A percentile compares a stretch with the other conserved stretches of the same genome.
These are phyloP conservation scores for Brasilioporus rufonigricans DNA, from an alignment of 768 basidiomycete species.

Conservation along the genomic window DNA sequence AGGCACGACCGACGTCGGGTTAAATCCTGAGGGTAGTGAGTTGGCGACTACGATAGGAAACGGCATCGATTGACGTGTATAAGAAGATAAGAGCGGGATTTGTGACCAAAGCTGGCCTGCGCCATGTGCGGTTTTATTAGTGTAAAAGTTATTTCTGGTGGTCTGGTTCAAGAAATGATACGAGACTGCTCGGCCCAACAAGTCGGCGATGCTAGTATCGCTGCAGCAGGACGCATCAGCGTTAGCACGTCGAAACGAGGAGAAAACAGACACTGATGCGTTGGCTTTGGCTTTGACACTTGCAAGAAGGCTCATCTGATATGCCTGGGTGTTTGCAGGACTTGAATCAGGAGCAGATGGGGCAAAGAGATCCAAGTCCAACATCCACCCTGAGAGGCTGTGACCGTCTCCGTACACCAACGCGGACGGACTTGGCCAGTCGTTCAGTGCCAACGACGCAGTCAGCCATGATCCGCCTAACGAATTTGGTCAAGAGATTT, in stretches of 20 bases:
- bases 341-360: slow-evolving; percentile 51
- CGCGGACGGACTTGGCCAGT: slow-evolving; percentile 56
- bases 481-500: not conserved
- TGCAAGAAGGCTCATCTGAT: slow-evolving; percentile 52
- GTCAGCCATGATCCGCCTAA: slow-evolving; percentile 68
- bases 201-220: slow-evolving; percentile 63
- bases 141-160: slow-evolving; percentile 54
- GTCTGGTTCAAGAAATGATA: slow-evolving; percentile 77
- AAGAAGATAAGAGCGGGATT: slow-evolving; percentile 50
- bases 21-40: slow-evolving; percentile 47
- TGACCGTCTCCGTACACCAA: slow-evolving; percentile 58
- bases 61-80: slow-evolving; percentile 47
- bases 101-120: slow-evolving; percentile 71
- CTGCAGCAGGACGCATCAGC: slow-evolving; percentile 29
- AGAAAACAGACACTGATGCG: slow-evolving; percentile 46
- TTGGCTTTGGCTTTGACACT: slow-evolving; percentile 56
- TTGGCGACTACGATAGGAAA: slow-evolving; percentile 67
- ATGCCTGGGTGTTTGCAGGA: slow-evolving; percentile 46
- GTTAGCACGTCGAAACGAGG: not conserved
- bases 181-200: slow-evolving; percentile 62
- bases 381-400: slow-evolving; percentile 50
- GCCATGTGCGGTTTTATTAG: slow-evolving; percentile 58
- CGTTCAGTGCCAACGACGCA: slow-evolving; percentile 60
- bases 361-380: slow-evolving; percentile 54
- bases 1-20: slow-evolving; percentile 38